These are phyloP conservation scores for Xylaria venustula DNA, from an alignment of 495 filamentous ascomycete genomes.

Conservation along the genomic window DNA sequence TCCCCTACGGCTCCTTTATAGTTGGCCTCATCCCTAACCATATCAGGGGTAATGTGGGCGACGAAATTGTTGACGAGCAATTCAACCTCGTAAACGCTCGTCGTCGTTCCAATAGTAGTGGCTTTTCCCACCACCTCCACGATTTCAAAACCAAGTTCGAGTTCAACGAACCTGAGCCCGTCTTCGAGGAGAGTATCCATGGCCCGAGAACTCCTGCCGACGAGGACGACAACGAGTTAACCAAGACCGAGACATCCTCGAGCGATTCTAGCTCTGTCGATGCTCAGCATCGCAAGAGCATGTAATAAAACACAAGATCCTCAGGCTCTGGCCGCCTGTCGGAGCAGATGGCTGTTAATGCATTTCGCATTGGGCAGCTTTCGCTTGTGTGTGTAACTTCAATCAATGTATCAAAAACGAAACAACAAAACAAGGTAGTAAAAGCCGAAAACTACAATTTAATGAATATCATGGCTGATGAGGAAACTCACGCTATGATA, in stretches of 20 bases:
- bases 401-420: constrained; percentile 4
- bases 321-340: neutral
- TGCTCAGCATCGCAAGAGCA: constrained; percentile 35
- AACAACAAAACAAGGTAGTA: neutral
- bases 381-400: constrained; percentile 14
- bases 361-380: neutral
- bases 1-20: neutral
- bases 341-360: neutral
- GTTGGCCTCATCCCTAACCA: neutral
- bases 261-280: constrained; percentile 40
- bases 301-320: constrained; percentile 19
- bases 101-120: constrained; percentile 88
- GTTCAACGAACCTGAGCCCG: constrained; percentile 79
- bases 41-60: constrained; percentile 75
- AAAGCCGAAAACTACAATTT: neutral
- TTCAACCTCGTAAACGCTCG: constrained; percentile 84
- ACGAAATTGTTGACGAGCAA: constrained; percentile 75
- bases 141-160: constrained; percentile 97
- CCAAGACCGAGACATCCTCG: constrained; percentile 54
- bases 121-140: constrained; percentile 87
- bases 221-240: constrained; percentile 48
- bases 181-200: constrained; percentile 83
- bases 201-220: constrained; percentile 50
- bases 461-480: constrained; percentile 2
- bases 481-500: neutral